A percentile compares a stretch with the other conserved stretches of the same genome.
These are phyloP conservation scores for Neonothopanus nambi DNA, from an alignment of 1,284 basidiomycete species.

Conservation along the genomic window DNA sequence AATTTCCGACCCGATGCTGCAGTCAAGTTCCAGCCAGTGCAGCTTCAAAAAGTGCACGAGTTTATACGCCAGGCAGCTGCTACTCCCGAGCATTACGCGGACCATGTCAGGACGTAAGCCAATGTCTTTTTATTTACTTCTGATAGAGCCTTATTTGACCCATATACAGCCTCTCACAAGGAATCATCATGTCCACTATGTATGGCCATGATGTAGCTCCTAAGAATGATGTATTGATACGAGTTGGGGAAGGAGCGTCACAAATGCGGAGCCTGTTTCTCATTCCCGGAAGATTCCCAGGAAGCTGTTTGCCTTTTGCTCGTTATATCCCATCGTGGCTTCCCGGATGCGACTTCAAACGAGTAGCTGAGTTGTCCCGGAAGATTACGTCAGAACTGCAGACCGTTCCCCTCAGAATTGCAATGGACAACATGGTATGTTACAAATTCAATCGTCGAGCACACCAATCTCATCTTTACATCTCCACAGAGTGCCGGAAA, in stretches of 20 bases:
- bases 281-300: constrained; percentile 4
- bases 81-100: constrained; percentile 21
- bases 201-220: constrained; percentile 5
- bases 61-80: constrained; percentile 24
- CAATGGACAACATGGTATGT: background rate
- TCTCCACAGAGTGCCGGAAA: background rate
- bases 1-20: constrained; percentile 24
- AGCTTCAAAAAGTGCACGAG: constrained; percentile 22
- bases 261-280: background rate
- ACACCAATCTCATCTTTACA: background rate
- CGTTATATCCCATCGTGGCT: constrained; percentile 5
- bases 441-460: background rate
- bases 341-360: constrained; percentile 3
- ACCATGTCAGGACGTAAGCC: constrained; percentile 28
- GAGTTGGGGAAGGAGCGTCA: background rate
- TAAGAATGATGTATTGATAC: background rate
- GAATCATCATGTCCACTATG: constrained; percentile 6
- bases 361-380: background rate
- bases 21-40: constrained; percentile 20
- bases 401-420: background rate
- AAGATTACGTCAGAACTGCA: background rate
- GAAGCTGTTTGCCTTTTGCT: background rate
- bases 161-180: constrained; percentile 1
- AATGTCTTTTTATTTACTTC: background rate
- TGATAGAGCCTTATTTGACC: background rate